Evolutionary conservation across 805 yeast species (phyloP), one percentile per base, ranked within the genome.

Genomic region (Pichia rugopelliculosa): DNA sequence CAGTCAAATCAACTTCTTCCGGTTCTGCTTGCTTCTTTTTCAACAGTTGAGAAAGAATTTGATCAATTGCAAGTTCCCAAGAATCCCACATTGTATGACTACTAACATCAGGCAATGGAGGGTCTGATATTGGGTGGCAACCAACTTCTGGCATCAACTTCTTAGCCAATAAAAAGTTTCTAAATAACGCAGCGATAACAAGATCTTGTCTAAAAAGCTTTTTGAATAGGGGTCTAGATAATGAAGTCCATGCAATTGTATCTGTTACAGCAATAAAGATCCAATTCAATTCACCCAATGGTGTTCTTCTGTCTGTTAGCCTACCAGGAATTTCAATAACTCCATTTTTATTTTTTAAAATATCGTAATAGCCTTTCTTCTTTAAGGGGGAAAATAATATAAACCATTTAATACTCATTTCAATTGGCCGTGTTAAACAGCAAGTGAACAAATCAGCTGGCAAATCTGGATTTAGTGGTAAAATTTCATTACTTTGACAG

Each of bases 261-360:
- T 93, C 99, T 3, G 98, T 91, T 36, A 93, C 88, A 2, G 99
- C 97, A 1, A 97, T 93, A 66, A 91, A 93, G 30, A 93, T 91
- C 97, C 98, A 93, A 63, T 88, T 89, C 46, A 93, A 73, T 62
- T 93, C 99, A 33, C 99, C 99, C 39, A 93, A 68, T 0, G 98
- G 97, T 0, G 98, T 93, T 52, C 96, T 74, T 60, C 98, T 76
- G 61, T 93, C 99, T 3, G 96, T 86, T 41, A 89, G 70, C 53
- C 85, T 82, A 1, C 98, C 98, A 0, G 98, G 97, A 15, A 91
- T 87, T 33, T 77, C 75, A 36, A 90, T 75, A 51, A 73, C 74
- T 0, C 82, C 82, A 20, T 71, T 68, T 37, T 75, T 66, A 53
- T 75, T 74, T 45, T 62, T 66, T 41, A 79, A 73, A 15, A 72